Evolutionary conservation across 2,329 filamentous ascomycete species (phyloP), one percentile per base, ranked within the genome.

Genomic region (Trichoderma gracile): DNA sequence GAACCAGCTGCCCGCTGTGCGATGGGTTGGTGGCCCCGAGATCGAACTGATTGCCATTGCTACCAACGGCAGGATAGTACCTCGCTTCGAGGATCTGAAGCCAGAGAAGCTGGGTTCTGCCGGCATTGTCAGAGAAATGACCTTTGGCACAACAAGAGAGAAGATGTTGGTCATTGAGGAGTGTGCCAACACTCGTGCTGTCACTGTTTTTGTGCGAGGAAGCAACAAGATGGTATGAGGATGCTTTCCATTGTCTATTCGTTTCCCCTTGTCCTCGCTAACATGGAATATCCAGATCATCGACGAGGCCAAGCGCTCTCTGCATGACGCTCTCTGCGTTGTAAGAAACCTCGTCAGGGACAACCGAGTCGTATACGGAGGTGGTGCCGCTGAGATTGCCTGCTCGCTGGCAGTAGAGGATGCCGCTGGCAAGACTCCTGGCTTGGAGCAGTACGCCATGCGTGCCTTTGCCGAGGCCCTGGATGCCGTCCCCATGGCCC

Each of bases 151-250:
- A 1, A 99, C 95, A 49, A 87, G 95, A 74, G 95, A 99, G 80
- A 98, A 99, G 87, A 99, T 99, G 95, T 84, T 99, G 72, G 92
- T 99, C 64, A 99, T 99, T 72, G 96, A 99, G 81, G 95, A 99
- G 80, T 99, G 95, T 76, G 95, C 96, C 74, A 99, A 99, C 82
- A 97, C 92, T 65, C 85, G 95, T 73, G 95, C 95, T 50, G 96
- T 99, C 66, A 99, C 95, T 3, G 88, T 96, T 63, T 99, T 99
- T 78, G 91, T 99, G 66, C 86, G 95, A 73, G 95, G 95, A 73
- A 96, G 93, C 84, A 99, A 99, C 86, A 99, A 98, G 85, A 99
- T 99, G 95, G 92, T 94, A 79, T 75, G 84, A 78, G 19, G 12
- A 30, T 27, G 6, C 50, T n/a, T n/a, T 8, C n/a, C 6, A 10